Evolutionary conservation across 371 early-diverging fungal species (phyloP), one percentile per base, ranked within the genome.

Genomic region (Mortierella sp.): DNA sequence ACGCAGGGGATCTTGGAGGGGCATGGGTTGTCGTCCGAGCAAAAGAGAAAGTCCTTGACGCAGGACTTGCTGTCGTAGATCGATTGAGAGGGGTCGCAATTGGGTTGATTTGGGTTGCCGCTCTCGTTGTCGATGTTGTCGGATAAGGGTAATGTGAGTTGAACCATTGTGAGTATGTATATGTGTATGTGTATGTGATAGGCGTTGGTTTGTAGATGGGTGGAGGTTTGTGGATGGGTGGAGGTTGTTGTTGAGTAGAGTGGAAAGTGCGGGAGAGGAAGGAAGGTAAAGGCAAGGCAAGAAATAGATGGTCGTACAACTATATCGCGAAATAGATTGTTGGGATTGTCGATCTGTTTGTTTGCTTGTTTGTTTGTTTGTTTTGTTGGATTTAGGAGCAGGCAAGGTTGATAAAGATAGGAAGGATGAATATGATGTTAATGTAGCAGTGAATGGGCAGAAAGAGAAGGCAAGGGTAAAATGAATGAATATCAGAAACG

Each of bases 21-120:
- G 47, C 86, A 85, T 26, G 82, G 82, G 50, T 85, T 82, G 42
- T 85, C 86, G 47, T 82, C 82, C 9, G 86, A 85, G 42, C 86
- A 85, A 45, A 85, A 85, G 24, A 79, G 44, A 28, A 70, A 80
- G 70, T 80, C 82, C 11, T 81, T 80, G 75, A 85, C 58, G 47
- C 86, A 85, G 26, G 71, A 77, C 45, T 45, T 72, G 28, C 34
- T n/a, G 77, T 79, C 77, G 73, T 85, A 85, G 50, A 82, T 85
- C 34, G 82, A 80, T 71, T 79, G 76, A 19, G 80, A 82, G n/a
- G 86, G 80, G n/a, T 85, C 82, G 65, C 86, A 85, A 50, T 63
- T 75, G 19, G 70, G 82, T 8, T 50, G 38, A 1, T 79, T 28
- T 57, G 70, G 75, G 80, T 79, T 73, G 8, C 45, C 70, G 21